phyloP scores from a whole-genome alignment of 345 rosid genomes.

The Laguncularia racemosa region DNA sequence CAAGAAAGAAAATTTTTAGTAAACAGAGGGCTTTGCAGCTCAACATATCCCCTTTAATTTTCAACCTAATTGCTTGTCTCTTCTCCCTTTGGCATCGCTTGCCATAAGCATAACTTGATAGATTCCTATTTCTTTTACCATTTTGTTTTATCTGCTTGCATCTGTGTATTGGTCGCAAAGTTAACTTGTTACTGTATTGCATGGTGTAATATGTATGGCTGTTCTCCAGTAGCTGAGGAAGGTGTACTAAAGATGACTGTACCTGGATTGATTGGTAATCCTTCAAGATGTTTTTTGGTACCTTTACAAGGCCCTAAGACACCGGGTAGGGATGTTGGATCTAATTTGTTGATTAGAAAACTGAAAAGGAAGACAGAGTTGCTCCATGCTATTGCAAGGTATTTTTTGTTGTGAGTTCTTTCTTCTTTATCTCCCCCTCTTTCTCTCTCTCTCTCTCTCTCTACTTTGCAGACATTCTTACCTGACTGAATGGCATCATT shows the following conservation, averaged over 20 bases:
- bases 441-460: neutral
- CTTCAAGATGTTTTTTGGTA: constrained; percentile 38
- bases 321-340: constrained; percentile 21
- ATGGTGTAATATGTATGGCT: neutral
- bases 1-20: too few relatives aligned
- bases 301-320: constrained; percentile 23
- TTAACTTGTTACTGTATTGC: too few relatives aligned
- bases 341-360: constrained; percentile 19
- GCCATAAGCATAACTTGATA: too few relatives aligned
- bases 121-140: too few relatives aligned
- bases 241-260: constrained; percentile 35
- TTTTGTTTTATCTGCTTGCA: too few relatives aligned
- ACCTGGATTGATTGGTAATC: constrained; percentile 51
- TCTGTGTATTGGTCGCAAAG: too few relatives aligned
- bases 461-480: constrained; percentile 3
- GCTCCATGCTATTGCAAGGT: constrained; percentile 36
- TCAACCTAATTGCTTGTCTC: too few relatives aligned
- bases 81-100: too few relatives aligned
- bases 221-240: neutral
- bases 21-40: too few relatives aligned
- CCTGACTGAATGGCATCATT: constrained; percentile 8
- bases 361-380: constrained; percentile 14
- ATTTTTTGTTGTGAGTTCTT: constrained; percentile 1
- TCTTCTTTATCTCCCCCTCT: constrained; percentile 2
- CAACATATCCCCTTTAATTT: too few relatives aligned